These are phyloP conservation scores for Plectosphaerella plurivora DNA, from an alignment of 2,329 filamentous ascomycete species.

Conservation along the genomic window DNA sequence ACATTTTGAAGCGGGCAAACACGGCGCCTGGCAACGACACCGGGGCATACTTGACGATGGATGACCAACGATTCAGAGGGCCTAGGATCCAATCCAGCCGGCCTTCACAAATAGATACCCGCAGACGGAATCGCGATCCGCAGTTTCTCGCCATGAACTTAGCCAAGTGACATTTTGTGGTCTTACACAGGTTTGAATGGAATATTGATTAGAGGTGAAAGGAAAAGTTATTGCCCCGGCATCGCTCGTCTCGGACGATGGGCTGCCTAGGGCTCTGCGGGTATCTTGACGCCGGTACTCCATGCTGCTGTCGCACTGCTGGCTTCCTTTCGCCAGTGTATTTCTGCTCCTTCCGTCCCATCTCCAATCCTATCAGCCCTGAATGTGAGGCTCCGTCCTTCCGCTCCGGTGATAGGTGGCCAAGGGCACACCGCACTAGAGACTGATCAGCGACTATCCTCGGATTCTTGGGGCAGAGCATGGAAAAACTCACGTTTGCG, in stretches of 20 bases:
- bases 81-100: no score
- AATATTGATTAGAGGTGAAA: no score
- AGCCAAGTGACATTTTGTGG: no score
- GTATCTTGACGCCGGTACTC: background rate
- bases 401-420: constrained; percentile 19
- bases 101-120: no score
- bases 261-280: constrained; percentile 3
- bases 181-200: no score
- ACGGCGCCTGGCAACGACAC: no score
- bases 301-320: background rate
- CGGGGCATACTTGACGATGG: background rate
- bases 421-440: constrained; percentile 16
- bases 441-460: background rate
- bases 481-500: constrained; percentile 8
- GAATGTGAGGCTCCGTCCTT: constrained; percentile 16
- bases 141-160: no score
- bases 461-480: background rate
- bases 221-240: no score
- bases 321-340: no score
- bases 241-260: no score
- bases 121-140: no score
- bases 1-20: no score
- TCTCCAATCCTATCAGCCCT: background rate
- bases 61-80: background rate
- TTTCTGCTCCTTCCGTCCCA: background rate